phyloP scores from a whole-genome alignment of 352 stramenopile species.

The Albugo candida region DNA sequence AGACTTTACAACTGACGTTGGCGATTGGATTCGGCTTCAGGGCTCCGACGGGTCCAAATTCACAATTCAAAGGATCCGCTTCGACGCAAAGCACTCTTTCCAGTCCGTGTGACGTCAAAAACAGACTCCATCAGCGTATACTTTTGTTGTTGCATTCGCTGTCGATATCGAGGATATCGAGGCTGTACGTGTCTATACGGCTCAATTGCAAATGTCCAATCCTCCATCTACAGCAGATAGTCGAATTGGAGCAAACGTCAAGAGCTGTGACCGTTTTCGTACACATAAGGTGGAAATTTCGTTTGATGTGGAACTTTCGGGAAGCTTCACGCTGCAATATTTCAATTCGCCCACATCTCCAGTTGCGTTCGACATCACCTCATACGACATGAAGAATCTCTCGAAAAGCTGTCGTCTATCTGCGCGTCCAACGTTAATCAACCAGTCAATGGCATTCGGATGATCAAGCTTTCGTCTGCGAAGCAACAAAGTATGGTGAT shows the following conservation, averaged over 20 bases:
- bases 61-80: constrained; percentile 42
- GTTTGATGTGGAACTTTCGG: constrained; percentile 30
- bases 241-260: constrained; percentile 29
- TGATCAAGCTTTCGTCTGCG: constrained; percentile 62
- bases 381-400: constrained; percentile 23
- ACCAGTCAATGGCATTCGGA: constrained; percentile 22
- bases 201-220: constrained; percentile 18
- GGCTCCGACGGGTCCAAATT: constrained; percentile 73
- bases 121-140: constrained; percentile 22
- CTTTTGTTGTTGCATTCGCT: constrained; percentile 53
- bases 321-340: constrained; percentile 76
- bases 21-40: constrained; percentile 86
- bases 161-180: constrained; percentile 51
- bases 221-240: constrained; percentile 12
- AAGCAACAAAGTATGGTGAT: constrained; percentile 21
- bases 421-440: constrained; percentile 38
- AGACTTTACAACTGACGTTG: constrained; percentile 50
- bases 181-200: constrained; percentile 26
- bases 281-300: constrained; percentile 51
- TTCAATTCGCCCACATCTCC: constrained; percentile 19
- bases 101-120: constrained; percentile 78
- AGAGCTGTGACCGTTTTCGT: constrained; percentile 62
- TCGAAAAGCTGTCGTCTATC: constrained; percentile 54
- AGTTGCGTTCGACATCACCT: constrained; percentile 42
- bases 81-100: too few species aligned